These are phyloP conservation scores for Lolium multiflorum DNA, from an alignment of 176 grass and related monocot genomes.

Conservation along the genomic window DNA sequence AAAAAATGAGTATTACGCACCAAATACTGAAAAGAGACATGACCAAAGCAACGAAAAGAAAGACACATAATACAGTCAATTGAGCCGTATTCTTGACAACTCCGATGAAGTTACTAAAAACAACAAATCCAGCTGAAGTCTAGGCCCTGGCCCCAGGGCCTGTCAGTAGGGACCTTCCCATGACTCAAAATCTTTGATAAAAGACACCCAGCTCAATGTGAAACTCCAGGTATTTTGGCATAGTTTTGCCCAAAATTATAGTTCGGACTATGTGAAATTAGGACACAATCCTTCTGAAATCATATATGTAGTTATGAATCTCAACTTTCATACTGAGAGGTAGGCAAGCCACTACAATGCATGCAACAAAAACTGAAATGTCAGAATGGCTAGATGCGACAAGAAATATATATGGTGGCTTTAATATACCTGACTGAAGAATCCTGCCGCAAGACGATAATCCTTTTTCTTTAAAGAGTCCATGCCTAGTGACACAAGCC, in stretches of 20 bases:
- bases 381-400: background rate
- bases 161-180: background rate
- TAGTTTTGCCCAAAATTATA: background rate
- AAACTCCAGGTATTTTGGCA: background rate
- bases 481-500: conserved; percentile 23
- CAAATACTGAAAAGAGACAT: too few relatives aligned
- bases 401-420: conserved; percentile 19
- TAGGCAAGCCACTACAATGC: background rate
- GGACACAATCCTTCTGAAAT: background rate
- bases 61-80: too few relatives aligned
- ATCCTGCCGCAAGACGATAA: conserved; percentile 36
- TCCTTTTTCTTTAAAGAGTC: conserved; percentile 29
- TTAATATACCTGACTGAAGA: conserved; percentile 37
- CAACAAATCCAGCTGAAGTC: background rate
- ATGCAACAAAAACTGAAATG: background rate
- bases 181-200: background rate
- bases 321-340: background rate
- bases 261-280: background rate
- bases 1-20: too few relatives aligned
- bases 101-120: background rate
- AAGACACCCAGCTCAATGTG: background rate
- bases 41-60: too few relatives aligned
- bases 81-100: too few relatives aligned
- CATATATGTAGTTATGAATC: background rate
- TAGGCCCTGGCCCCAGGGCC: background rate